phyloP scores from a whole-genome alignment of 768 basidiomycete genomes.

The Agaricus subrufescens region DNA sequence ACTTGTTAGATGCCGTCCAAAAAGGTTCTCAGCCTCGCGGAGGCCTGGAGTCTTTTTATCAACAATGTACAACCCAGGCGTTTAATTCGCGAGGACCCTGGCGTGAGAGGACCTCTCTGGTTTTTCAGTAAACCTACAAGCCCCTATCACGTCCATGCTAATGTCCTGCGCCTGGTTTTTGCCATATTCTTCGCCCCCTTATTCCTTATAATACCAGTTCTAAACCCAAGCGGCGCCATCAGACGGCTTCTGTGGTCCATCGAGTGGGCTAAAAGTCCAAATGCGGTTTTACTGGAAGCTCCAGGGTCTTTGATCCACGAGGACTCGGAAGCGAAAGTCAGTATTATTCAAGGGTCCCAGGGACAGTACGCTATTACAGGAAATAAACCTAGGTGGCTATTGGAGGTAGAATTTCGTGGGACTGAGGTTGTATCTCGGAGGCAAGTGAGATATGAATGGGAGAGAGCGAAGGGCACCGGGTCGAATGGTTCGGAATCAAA shows the following conservation, averaged over 20 bases:
- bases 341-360: neutral
- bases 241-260: slow-evolving; percentile 1
- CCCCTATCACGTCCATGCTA: neutral
- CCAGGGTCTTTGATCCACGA: neutral
- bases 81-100: slow-evolving; percentile 2
- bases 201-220: neutral
- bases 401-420: slow-evolving; percentile 1
- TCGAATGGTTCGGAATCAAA: neutral
- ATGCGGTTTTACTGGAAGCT: slow-evolving; percentile 1
- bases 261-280: slow-evolving; percentile 1
- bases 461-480: neutral
- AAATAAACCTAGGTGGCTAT: slow-evolving; percentile 2
- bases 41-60: neutral
- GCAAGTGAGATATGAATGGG: neutral
- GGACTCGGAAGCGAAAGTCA: neutral
- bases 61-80: neutral
- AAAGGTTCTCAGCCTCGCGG: too few relatives aligned
- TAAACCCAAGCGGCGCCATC: neutral
- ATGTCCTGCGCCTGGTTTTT: slow-evolving; percentile 1
- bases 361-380: slow-evolving; percentile 6
- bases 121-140: neutral
- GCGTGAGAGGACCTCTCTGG: slow-evolving; percentile 8
- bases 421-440: neutral
- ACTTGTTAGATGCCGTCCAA: too few relatives aligned
- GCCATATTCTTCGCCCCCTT: neutral